Percentiles rank a stretch among this genome's conserved stretches.
Evolutionary conservation across 257 asterid genomes (phyloP).

Genomic region (Forsythia suspensa): DNA sequence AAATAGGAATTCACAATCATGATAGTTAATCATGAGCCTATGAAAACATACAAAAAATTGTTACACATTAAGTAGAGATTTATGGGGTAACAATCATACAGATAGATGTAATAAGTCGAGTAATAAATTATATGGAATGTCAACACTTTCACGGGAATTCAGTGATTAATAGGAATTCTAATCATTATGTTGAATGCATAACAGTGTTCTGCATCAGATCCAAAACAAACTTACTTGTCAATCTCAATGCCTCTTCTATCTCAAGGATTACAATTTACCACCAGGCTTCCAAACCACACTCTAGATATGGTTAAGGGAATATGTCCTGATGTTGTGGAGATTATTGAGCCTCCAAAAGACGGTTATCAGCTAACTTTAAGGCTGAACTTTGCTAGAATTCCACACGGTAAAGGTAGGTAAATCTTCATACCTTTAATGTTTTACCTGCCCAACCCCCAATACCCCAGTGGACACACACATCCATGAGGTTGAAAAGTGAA

Average conservation of each 20-base stretch:
- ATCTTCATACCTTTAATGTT: neutral
- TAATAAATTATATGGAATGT: neutral
- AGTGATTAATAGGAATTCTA: neutral
- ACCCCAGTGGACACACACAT: too few species aligned
- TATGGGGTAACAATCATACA: neutral
- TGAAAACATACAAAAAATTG: neutral
- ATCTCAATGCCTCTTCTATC: conserved; percentile 78
- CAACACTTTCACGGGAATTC: neutral
- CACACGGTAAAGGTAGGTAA: conserved; percentile 55
- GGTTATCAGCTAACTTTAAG: conserved; percentile 74
- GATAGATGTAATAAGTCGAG: neutral
- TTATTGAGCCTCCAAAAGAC: conserved; percentile 59
- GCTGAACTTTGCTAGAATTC: conserved; percentile 53
- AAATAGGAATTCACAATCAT: neutral
- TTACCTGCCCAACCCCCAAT: neutral
- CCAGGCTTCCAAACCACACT: conserved; percentile 57
- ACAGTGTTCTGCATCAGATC: conserved; percentile 70
- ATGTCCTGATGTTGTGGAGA: conserved; percentile 60
- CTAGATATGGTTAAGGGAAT: conserved; percentile 60
- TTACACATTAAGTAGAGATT: neutral
- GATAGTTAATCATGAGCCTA: neutral
- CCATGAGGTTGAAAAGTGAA: neutral
- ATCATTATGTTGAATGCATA: conserved; percentile 1
- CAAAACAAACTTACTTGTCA: conserved; percentile 58
- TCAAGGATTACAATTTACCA: conserved; percentile 46